phyloP scores from a whole-genome alignment of 108 stramenopile genomes.

The Aurantiochytrium sp. region DNA sequence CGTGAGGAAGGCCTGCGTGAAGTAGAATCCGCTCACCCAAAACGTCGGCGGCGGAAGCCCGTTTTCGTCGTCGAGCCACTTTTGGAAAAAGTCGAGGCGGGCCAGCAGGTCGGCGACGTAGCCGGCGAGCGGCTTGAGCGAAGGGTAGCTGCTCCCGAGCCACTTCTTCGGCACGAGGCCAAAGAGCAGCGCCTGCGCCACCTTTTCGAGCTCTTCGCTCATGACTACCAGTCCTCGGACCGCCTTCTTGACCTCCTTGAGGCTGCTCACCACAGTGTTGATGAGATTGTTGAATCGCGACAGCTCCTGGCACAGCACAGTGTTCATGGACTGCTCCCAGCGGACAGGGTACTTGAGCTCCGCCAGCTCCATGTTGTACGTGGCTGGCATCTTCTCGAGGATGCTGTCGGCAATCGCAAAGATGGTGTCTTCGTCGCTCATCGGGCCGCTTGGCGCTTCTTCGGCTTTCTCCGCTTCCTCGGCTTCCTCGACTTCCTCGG shows the following conservation, averaged over 20 bases:
- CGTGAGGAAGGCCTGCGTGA: conserved; percentile 66
- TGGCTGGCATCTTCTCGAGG: conserved; percentile 45
- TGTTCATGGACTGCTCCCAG: conserved; percentile 66
- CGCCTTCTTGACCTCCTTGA: conserved; percentile 51
- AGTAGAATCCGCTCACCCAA: conserved; percentile 65
- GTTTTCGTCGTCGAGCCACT: conserved; percentile 46
- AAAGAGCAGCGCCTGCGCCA: conserved; percentile 59
- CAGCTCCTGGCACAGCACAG: conserved; percentile 65
- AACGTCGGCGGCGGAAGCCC: conserved; percentile 51
- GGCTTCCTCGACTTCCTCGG: conserved; percentile 52
- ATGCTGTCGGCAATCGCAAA: conserved; percentile 46
- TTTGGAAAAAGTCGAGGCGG: conserved; percentile 47
- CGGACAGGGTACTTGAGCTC: conserved; percentile 57
- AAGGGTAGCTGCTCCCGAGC: conserved; percentile 54
- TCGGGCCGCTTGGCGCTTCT: conserved; percentile 28
- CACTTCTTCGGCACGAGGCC: conserved; percentile 53
- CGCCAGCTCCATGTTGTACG: conserved; percentile 58
- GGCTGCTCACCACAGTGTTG: conserved; percentile 19
- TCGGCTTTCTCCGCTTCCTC: conserved; percentile 40
- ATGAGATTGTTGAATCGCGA: conserved; percentile 55
- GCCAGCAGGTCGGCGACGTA: conserved; percentile 57
- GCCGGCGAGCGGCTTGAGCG: conserved; percentile 57
- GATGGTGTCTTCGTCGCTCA: conserved; percentile 46
- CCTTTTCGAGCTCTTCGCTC: conserved; percentile 59
- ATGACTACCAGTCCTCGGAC: conserved; percentile 62